phyloP scores from a whole-genome alignment of 352 stramenopile genomes.

The Globisporangium nagaii region DNA sequence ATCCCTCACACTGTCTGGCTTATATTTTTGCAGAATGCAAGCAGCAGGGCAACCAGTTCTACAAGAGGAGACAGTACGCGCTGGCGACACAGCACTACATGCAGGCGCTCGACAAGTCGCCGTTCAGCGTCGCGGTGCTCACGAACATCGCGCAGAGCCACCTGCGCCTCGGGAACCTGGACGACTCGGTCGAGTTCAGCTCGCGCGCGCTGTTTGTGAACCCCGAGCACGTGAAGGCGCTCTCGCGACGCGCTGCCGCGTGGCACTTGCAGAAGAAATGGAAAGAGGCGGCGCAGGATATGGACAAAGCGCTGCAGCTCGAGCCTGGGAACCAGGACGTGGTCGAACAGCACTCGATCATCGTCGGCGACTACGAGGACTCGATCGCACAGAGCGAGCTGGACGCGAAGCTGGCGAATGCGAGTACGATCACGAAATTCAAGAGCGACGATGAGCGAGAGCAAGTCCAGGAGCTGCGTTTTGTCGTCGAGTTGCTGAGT shows the following conservation, averaged over 20 bases:
- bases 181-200: constrained; percentile 70
- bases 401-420: not conserved
- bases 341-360: constrained; percentile 61
- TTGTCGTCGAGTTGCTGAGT: constrained; percentile 36
- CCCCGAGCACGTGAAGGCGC: constrained; percentile 54
- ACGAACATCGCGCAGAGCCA: constrained; percentile 71
- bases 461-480: constrained; percentile 37
- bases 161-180: constrained; percentile 35
- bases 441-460: not conserved
- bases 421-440: not conserved
- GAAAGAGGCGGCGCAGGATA: constrained; percentile 43
- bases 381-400: constrained; percentile 28
- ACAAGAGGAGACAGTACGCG: constrained; percentile 53
- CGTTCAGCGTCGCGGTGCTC: constrained; percentile 55
- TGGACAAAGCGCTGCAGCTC: constrained; percentile 38
- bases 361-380: constrained; percentile 73
- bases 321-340: constrained; percentile 55
- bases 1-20: not conserved
- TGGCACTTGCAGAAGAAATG: constrained; percentile 46
- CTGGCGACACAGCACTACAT: constrained; percentile 60
- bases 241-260: constrained; percentile 53
- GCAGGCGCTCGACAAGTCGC: constrained; percentile 48
- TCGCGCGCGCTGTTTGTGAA: constrained; percentile 57
- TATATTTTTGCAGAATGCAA: constrained; percentile 39
- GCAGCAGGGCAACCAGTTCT: constrained; percentile 46